Conservation (phyloP, 768 basidiomycete species). For the Calvatia gigantea region DNA sequence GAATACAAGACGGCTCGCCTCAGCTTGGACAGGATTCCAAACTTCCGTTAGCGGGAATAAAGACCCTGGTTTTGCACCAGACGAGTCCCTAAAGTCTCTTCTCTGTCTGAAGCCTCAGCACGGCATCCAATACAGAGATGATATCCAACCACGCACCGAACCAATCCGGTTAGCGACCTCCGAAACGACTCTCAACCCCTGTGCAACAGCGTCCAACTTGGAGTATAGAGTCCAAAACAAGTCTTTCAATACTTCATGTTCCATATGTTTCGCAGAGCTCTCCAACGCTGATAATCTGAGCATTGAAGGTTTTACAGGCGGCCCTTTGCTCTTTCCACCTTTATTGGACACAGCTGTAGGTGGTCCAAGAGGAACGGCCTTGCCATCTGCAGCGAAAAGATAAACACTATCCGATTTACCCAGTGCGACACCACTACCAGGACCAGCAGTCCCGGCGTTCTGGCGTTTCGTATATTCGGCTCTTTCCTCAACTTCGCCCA, state of each 20-base stretch:
- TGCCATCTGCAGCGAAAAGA: constrained; percentile 36
- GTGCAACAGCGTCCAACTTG: constrained; percentile 89
- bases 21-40: constrained; percentile 85
- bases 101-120: constrained; percentile 47
- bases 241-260: constrained; percentile 85
- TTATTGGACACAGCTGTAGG: neutral
- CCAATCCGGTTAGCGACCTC: constrained; percentile 91
- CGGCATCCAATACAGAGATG: constrained; percentile 1
- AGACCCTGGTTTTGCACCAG: constrained; percentile 69
- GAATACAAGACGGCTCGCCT: constrained; percentile 50
- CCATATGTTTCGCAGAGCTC: constrained; percentile 62
- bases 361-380: constrained; percentile 20
- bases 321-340: constrained; percentile 20
- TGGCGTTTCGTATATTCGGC: constrained; percentile 52
- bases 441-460: constrained; percentile 45
- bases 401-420: constrained; percentile 50
- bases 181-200: constrained; percentile 85
- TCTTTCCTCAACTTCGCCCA: constrained; percentile 91
- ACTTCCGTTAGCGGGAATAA: constrained; percentile 84
- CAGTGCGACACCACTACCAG: constrained; percentile 29
- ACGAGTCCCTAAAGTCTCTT: constrained; percentile 87
- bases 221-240: constrained; percentile 98
- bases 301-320: constrained; percentile 42
- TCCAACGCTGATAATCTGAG: constrained; percentile 74
- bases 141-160: constrained; percentile 58